Conservation (phyloP, 2,329 filamentous ascomycete genomes). For the Eurotiales sp. region DNA sequence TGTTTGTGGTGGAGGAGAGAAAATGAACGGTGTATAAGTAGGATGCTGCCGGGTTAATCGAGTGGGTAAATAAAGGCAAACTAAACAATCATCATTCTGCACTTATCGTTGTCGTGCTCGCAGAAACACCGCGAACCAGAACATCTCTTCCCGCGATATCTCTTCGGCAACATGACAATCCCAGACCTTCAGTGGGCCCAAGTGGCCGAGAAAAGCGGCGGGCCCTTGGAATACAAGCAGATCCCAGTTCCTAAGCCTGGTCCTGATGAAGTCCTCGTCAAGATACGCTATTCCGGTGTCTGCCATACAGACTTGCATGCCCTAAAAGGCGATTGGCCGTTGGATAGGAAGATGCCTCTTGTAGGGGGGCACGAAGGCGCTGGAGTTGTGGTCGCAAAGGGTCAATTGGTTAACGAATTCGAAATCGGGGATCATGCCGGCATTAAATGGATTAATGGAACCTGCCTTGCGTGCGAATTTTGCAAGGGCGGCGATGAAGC, state of each 20-base stretch:
- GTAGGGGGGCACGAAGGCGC: constrained; percentile 79
- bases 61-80: too few relatives aligned
- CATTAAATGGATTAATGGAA: constrained; percentile 88
- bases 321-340: constrained; percentile 85
- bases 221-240: constrained; percentile 47
- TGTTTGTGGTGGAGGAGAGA: not conserved
- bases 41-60: too few relatives aligned
- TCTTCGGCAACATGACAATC: constrained; percentile 43
- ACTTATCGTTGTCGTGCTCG: too few relatives aligned
- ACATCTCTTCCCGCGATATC: not conserved
- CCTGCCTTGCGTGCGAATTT: constrained; percentile 78
- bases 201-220: constrained; percentile 77
- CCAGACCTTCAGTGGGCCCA: constrained; percentile 88
- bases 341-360: constrained; percentile 75
- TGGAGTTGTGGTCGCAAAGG: constrained; percentile 75
- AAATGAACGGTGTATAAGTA: not conserved
- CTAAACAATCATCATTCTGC: too few relatives aligned
- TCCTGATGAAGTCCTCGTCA: constrained; percentile 86
- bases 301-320: constrained; percentile 85
- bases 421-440: constrained; percentile 81
- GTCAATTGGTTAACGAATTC: constrained; percentile 71
- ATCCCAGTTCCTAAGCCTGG: constrained; percentile 78
- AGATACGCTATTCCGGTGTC: constrained; percentile 85
- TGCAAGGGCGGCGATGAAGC: constrained; percentile 79
- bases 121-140: too few relatives aligned